Evolutionary conservation across 495 filamentous ascomycete species (phyloP).

Genomic region (Ramalina intermedia): DNA sequence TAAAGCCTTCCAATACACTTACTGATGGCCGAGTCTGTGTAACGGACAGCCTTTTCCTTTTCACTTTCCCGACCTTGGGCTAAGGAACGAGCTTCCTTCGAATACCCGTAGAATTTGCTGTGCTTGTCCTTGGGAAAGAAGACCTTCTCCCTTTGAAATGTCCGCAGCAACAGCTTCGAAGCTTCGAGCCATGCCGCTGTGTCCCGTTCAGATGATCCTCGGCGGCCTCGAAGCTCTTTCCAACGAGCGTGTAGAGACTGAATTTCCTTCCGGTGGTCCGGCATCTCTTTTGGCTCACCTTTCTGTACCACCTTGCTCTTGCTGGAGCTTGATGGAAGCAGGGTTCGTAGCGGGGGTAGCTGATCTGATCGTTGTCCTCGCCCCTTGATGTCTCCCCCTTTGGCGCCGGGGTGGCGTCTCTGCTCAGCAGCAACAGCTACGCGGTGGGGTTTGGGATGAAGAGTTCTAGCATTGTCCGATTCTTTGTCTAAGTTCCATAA

Average conservation of each 20-base stretch:
- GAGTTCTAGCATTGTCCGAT: slow-evolving; percentile 34
- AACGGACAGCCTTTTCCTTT: not conserved
- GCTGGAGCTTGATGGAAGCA: not conserved
- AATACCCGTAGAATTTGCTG: slow-evolving; percentile 53
- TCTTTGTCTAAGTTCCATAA: slow-evolving; percentile 71
- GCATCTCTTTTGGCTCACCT: slow-evolving; percentile 34
- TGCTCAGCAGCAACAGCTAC: not conserved
- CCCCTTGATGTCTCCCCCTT: not conserved
- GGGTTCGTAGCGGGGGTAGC: not conserved
- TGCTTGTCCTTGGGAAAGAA: slow-evolving; percentile 68
- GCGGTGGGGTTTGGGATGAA: not conserved
- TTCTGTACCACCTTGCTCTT: slow-evolving; percentile 4
- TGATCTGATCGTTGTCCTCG: not conserved
- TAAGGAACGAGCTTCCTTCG: slow-evolving; percentile 28
- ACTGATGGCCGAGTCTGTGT: slow-evolving; percentile 4
- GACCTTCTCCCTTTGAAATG: slow-evolving; percentile 59
- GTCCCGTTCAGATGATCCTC: not conserved
- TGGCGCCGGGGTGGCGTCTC: not conserved
- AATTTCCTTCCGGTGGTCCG: slow-evolving; percentile 24
- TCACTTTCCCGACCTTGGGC: slow-evolving; percentile 13
- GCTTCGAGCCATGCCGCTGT: slow-evolving; percentile 57
- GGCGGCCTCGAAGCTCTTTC: not conserved
- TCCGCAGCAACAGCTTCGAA: slow-evolving; percentile 58
- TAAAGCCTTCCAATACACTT: not conserved
- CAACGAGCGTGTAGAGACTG: not conserved